These are phyloP conservation scores for Myxozyma sirexii DNA, from an alignment of 805 yeast genomes.

Conservation along the genomic window DNA sequence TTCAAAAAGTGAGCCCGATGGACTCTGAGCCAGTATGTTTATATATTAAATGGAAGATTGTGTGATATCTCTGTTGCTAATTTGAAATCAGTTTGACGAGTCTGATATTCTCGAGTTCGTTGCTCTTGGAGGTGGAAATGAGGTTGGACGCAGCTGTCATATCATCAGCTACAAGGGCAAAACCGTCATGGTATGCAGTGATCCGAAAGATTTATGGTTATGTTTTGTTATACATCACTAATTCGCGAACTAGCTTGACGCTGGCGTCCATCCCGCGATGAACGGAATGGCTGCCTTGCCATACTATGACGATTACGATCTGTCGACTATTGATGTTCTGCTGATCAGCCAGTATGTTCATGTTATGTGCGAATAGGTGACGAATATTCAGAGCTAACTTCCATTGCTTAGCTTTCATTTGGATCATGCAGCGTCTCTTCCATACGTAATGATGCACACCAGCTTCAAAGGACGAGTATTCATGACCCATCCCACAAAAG, in stretches of 20 bases:
- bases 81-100: constrained; percentile 35
- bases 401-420: constrained; percentile 63
- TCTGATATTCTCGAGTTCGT: constrained; percentile 63
- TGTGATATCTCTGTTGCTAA: neutral
- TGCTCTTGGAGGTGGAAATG: constrained; percentile 97
- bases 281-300: constrained; percentile 90
- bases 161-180: constrained; percentile 89
- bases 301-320: constrained; percentile 91
- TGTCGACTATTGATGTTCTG: constrained; percentile 81
- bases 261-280: constrained; percentile 97
- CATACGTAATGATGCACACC: constrained; percentile 97
- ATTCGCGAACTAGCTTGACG: constrained; percentile 57
- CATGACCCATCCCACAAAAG: constrained; percentile 99
- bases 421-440: constrained; percentile 97
- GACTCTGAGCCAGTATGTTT: constrained; percentile 17
- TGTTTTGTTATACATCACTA: no score
- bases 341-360: constrained; percentile 69
- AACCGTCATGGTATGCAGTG: constrained; percentile 68
- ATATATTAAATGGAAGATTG: neutral
- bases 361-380: no score
- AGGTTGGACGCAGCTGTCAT: constrained; percentile 96
- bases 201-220: neutral
- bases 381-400: no score
- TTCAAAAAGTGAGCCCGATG: neutral
- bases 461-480: constrained; percentile 92